A percentile compares a stretch with the other conserved stretches of the same genome.
Conservation (phyloP, 352 stramenopile species). For the Pythium sukuiense region DNA sequence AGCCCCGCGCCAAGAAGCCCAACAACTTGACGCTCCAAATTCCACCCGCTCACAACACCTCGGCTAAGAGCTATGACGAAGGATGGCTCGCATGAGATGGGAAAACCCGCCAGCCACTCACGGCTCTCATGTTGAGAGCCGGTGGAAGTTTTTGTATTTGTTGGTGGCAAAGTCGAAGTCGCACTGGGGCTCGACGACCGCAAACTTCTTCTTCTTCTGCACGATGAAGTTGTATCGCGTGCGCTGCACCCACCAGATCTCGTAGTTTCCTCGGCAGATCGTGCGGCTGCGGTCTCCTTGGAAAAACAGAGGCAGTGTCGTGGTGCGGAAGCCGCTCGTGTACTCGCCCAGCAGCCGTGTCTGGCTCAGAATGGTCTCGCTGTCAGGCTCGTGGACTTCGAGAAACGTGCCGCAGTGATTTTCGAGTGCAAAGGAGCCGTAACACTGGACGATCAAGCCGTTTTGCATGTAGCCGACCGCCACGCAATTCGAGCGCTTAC, state of each 20-base stretch:
- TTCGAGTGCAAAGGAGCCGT: slow-evolving; percentile 60
- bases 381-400: slow-evolving; percentile 71
- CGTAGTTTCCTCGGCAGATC: slow-evolving; percentile 72
- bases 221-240: slow-evolving; percentile 82
- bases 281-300: slow-evolving; percentile 56
- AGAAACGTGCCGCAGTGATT: slow-evolving; percentile 87
- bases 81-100: slow-evolving; percentile 25
- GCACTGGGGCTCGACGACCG: slow-evolving; percentile 56
- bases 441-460: slow-evolving; percentile 76
- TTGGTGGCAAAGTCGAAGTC: slow-evolving; percentile 83
- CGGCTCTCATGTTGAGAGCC: slow-evolving; percentile 3
- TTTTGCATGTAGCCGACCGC: slow-evolving; percentile 81
- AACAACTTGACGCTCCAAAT: slow-evolving; percentile 21
- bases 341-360: slow-evolving; percentile 70
- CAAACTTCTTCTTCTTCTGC: slow-evolving; percentile 79
- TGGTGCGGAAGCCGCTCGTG: slow-evolving; percentile 71
- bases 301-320: slow-evolving; percentile 72
- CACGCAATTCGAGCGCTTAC: slow-evolving; percentile 58
- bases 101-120: not conserved
- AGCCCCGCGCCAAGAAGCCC: slow-evolving; percentile 6
- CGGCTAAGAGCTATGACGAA: slow-evolving; percentile 34
- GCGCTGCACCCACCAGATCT: slow-evolving; percentile 88
- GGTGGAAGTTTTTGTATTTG: slow-evolving; percentile 75
- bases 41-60: not conserved
- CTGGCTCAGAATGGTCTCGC: slow-evolving; percentile 71